phyloP scores from a whole-genome alignment of 2,329 filamentous ascomycete genomes.

The Eutypella sp. region DNA sequence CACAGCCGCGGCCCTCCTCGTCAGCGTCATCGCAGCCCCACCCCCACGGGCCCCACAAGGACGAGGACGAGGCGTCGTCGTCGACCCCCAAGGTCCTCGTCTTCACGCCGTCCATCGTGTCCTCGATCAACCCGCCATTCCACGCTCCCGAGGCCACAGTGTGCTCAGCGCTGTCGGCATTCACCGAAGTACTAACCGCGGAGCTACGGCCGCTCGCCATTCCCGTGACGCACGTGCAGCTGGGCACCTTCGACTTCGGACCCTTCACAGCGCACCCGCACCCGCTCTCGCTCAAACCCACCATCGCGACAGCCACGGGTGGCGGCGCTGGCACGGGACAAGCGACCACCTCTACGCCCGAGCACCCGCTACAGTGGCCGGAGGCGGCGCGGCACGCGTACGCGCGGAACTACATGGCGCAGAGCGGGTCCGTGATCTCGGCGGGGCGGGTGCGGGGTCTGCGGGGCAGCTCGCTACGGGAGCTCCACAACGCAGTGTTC shows the following conservation, averaged over 20 bases:
- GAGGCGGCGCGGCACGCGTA: constrained; percentile 56
- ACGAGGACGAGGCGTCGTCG: constrained; percentile 29
- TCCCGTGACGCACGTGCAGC: constrained; percentile 78
- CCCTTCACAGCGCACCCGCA: constrained; percentile 50
- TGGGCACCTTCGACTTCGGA: constrained; percentile 85
- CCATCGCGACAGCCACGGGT: constrained; percentile 25
- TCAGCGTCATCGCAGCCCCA: neutral
- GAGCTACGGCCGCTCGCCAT: constrained; percentile 75
- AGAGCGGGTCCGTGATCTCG: constrained; percentile 51
- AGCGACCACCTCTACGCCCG: constrained; percentile 25
- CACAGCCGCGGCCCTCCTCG: constrained; percentile 32
- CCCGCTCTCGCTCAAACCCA: constrained; percentile 19
- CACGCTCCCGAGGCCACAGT: constrained; percentile 82
- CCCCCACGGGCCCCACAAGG: constrained; percentile 23
- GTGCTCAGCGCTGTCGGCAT: constrained; percentile 81
- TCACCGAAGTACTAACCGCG: constrained; percentile 71
- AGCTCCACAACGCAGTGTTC: constrained; percentile 83
- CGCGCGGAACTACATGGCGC: constrained; percentile 55
- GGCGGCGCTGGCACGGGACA: constrained; percentile 14
- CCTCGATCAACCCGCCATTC: constrained; percentile 73
- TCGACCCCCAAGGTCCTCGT: constrained; percentile 65
- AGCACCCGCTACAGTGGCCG: constrained; percentile 60
- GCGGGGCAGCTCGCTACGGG: constrained; percentile 67
- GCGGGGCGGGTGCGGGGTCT: constrained; percentile 53
- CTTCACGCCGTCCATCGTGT: constrained; percentile 74